Evolutionary conservation across 148 eudicot species (phyloP).

Genomic region (Nepenthes gracilis): DNA sequence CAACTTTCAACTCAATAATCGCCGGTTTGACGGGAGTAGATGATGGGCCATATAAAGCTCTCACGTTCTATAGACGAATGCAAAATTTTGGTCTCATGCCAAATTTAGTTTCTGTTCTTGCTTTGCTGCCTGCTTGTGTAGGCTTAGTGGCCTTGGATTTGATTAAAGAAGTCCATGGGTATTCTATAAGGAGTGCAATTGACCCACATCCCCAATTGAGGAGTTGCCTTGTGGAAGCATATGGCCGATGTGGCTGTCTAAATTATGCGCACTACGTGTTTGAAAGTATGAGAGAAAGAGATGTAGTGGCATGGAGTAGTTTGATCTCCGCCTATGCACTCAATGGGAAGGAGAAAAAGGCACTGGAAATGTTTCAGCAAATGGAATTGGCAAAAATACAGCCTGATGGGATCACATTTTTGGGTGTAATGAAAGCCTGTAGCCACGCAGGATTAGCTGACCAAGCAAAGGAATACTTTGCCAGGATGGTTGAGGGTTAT

Average conservation of each 20-base stretch:
- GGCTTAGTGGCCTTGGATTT: slow-evolving; percentile 19
- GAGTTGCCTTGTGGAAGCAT: slow-evolving; percentile 43
- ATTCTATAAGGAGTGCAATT: slow-evolving; percentile 19
- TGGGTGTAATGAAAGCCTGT: slow-evolving; percentile 47
- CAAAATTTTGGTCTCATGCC: slow-evolving; percentile 19
- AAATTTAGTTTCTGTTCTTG: slow-evolving; percentile 34
- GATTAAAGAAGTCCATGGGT: slow-evolving; percentile 37
- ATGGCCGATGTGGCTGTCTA: slow-evolving; percentile 42
- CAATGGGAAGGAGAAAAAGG: slow-evolving; percentile 36
- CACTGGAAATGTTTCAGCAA: slow-evolving; percentile 26
- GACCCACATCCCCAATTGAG: slow-evolving; percentile 30
- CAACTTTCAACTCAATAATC: slow-evolving; percentile 35
- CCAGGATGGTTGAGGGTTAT: slow-evolving; percentile 24
- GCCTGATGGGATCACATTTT: slow-evolving; percentile 47
- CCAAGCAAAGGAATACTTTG: slow-evolving; percentile 31
- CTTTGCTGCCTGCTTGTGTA: slow-evolving; percentile 36
- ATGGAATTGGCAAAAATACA: slow-evolving; percentile 33
- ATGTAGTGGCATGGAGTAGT: slow-evolving; percentile 55
- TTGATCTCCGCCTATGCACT: slow-evolving; percentile 52
- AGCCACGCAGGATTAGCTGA: slow-evolving; percentile 48
- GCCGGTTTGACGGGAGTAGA: slow-evolving; percentile 24
- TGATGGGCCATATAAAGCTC: slow-evolving; percentile 12
- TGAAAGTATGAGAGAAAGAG: slow-evolving; percentile 28
- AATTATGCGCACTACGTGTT: slow-evolving; percentile 23
- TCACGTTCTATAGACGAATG: slow-evolving; percentile 35